Percentiles rank a stretch among this genome's conserved stretches.
Evolutionary conservation across 2,329 filamentous ascomycete species (phyloP).

Genomic region (Fusarium acutatum): DNA sequence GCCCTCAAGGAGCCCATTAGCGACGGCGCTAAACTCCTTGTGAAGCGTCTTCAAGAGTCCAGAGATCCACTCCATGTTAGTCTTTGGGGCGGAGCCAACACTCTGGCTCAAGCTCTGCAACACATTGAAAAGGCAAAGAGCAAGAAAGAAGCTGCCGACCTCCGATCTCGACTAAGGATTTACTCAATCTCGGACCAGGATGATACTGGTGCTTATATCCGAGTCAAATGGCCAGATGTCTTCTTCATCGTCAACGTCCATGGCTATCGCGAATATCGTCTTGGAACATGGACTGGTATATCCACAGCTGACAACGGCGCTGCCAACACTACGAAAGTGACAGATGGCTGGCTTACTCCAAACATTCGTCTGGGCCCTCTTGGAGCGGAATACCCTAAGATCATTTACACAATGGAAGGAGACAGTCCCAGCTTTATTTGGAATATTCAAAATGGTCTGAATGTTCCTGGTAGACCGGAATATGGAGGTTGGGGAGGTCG

Average conservation of each 20-base stretch:
- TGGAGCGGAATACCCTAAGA: neutral
- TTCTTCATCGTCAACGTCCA: constrained; percentile 11
- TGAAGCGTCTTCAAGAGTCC: neutral
- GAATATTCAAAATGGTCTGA: constrained; percentile 5
- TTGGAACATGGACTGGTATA: neutral
- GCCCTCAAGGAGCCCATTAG: constrained; percentile 2
- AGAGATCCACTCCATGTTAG: neutral
- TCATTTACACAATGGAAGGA: constrained; percentile 1
- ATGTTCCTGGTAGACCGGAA: neutral
- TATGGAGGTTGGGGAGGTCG: constrained; percentile 20
- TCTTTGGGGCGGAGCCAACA: constrained; percentile 4
- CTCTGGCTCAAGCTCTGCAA: neutral
- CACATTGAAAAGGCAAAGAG: neutral
- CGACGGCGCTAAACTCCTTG: neutral
- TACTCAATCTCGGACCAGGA: constrained; percentile 20
- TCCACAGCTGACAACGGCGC: neutral
- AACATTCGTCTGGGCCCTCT: constrained; percentile 3
- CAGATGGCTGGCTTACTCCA: neutral
- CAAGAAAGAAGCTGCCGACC: neutral
- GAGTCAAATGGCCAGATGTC: neutral
- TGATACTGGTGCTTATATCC: neutral
- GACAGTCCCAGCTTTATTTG: constrained; percentile 8
- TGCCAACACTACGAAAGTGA: neutral
- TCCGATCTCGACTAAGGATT: constrained; percentile 3
- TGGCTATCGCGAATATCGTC: neutral